A percentile compares a stretch with the other conserved stretches of the same genome.
Conservation (phyloP, 441 rosid genomes). For the Pelargonium australe region DNA sequence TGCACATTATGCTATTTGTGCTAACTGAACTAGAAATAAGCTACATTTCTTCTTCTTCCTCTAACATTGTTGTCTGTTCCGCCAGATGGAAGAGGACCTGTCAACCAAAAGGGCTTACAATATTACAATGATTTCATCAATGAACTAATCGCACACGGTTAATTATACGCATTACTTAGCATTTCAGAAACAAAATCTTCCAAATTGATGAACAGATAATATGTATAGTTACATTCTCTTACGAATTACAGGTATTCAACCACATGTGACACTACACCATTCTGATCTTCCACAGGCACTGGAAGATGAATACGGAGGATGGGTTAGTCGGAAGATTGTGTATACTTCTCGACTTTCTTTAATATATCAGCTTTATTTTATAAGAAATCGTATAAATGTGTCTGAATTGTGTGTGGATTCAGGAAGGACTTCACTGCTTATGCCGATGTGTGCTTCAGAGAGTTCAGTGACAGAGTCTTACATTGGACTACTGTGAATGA, state of each 20-base stretch:
- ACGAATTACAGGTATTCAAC: conserved; percentile 13
- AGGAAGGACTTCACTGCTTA: conserved; percentile 22
- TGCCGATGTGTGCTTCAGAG: conserved; percentile 26
- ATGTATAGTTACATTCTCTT: too few relatives aligned
- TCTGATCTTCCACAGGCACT: conserved; percentile 21
- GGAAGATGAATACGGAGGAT: conserved; percentile 27
- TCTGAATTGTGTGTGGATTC: background rate
- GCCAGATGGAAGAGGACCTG: conserved; percentile 22
- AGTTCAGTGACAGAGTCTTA: conserved; percentile 21
- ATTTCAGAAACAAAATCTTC: too few relatives aligned
- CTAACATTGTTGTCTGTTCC: background rate
- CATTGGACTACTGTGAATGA: conserved; percentile 26
- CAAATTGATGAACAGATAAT: too few relatives aligned
- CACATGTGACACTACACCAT: conserved; percentile 20
- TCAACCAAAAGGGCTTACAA: conserved; percentile 22
- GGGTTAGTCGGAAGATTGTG: conserved; percentile 19
- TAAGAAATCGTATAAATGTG: background rate
- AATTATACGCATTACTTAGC: too few relatives aligned
- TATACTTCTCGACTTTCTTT: background rate
- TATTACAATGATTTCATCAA: conserved; percentile 22
- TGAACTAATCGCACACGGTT: conserved; percentile 17
- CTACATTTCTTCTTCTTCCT: background rate
- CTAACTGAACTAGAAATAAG: background rate
- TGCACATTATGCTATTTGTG: background rate
- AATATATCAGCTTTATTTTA: too few relatives aligned